Evolutionary conservation across 2,329 filamentous ascomycete genomes (phyloP), one percentile per base, ranked within the genome.

Genomic region (Aspergillus arachidicola): DNA sequence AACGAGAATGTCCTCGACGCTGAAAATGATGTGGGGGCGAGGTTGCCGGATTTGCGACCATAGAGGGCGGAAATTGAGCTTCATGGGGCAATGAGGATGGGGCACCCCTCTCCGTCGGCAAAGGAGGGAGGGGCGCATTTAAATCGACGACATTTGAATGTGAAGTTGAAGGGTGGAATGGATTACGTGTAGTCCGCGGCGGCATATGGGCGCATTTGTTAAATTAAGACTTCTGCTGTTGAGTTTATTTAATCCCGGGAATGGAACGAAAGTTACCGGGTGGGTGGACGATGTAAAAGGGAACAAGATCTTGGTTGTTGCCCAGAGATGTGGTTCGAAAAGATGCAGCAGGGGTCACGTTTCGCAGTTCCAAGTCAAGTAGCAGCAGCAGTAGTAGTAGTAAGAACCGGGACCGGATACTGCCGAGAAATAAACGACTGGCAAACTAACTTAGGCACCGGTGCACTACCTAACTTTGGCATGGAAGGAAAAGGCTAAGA

Each of bases 1-100:
- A 94, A 60, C 91, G 87, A 32, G 80, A 79, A 76, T 89, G 87
- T 19, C 72, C 72, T 50, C 73, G 73, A 26, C 68, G 71, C 54
- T 63, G 61, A 19, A 68, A 62, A 28, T 68, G 70, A 54, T 63
- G 61, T n/a, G 68, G 63, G n/a, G 68, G 66, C 21, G 66, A 62
- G 32, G 59, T 63, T 14, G 67, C 64, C 12, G 66, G 64, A 23
- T 60, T 64, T 19, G 63, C 65, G 50, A 65, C 72, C 66, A 71
- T 66, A 46, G 69, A 61, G 6, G 68, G 61, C 61, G 71, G 65
- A 21, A 50, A 56, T n/a, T 66, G 65, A 56, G 67, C 70, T 75
- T 75, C 61, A 53, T 72, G 73, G 57, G 69, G 60, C 9, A 68
- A 61, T 12, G 66, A 62, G 12, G 64, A 66, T 45, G 70, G 69